Conservation (phyloP, 768 basidiomycete genomes). For the Podaxis carcinomalis region DNA sequence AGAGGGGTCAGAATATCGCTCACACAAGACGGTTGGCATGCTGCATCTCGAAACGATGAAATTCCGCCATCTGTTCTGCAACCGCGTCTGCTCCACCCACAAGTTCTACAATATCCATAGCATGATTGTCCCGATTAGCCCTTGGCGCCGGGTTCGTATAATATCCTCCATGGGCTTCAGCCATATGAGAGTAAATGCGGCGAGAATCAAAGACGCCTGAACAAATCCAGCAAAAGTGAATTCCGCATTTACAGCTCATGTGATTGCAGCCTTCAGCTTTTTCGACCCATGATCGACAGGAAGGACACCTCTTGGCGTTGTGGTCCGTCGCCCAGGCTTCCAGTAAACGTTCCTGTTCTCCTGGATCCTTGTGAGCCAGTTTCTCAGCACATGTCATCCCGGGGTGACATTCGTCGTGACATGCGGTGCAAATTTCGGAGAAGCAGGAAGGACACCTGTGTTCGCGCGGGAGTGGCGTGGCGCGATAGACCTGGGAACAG, state of each 20-base stretch:
- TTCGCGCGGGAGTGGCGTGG: slow-evolving; percentile 18
- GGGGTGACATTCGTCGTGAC: slow-evolving; percentile 46
- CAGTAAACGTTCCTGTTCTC: slow-evolving; percentile 37
- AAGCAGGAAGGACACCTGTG: slow-evolving; percentile 54
- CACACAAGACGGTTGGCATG: not conserved
- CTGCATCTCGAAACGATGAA: not conserved
- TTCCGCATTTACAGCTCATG: slow-evolving; percentile 45
- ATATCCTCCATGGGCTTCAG: slow-evolving; percentile 7
- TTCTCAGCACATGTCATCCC: slow-evolving; percentile 48
- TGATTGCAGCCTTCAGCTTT: slow-evolving; percentile 55
- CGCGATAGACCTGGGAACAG: slow-evolving; percentile 62
- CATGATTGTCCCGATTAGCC: not conserved
- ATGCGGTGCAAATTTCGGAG: slow-evolving; percentile 40
- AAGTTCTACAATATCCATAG: not conserved
- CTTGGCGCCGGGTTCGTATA: not conserved
- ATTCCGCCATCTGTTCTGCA: slow-evolving; percentile 2
- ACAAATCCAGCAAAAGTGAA: slow-evolving; percentile 29
- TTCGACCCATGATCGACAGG: slow-evolving; percentile 40
- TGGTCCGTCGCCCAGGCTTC: slow-evolving; percentile 32
- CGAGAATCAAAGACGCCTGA: slow-evolving; percentile 9
- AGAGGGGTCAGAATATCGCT: not conserved
- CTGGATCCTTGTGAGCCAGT: slow-evolving; percentile 27
- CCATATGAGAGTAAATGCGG: slow-evolving; percentile 12
- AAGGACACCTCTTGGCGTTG: slow-evolving; percentile 44
- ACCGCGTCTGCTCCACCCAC: not conserved